These are phyloP conservation scores for Wickerhamomyces sydowiorum DNA, from an alignment of 805 yeast species.

Conservation along the genomic window DNA sequence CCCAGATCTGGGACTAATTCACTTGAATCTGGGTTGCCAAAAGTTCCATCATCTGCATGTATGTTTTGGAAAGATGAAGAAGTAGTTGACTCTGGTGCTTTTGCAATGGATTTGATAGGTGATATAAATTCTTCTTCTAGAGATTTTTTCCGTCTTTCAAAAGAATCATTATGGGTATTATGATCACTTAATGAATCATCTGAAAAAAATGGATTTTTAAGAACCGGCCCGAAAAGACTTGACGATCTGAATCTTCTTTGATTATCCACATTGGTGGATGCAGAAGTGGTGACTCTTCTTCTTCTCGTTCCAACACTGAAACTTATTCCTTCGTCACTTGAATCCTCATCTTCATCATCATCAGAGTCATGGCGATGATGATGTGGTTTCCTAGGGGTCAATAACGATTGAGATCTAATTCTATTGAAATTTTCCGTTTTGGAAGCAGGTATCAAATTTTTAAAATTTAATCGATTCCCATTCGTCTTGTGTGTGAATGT, in stretches of 20 bases:
- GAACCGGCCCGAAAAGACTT: slow-evolving; percentile 20
- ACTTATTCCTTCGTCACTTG: slow-evolving; percentile 22
- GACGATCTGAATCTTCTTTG: slow-evolving; percentile 21
- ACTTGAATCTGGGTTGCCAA: background rate
- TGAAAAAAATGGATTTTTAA: slow-evolving; percentile 18
- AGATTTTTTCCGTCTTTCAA: background rate
- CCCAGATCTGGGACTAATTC: slow-evolving; percentile 18
- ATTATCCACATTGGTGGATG: slow-evolving; percentile 2
- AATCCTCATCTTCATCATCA: slow-evolving; percentile 9
- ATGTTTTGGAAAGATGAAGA: slow-evolving; percentile 15
- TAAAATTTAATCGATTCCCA: slow-evolving; percentile 15
- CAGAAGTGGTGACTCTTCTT: slow-evolving; percentile 1
- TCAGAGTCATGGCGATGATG: background rate
- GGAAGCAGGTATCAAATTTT: slow-evolving; percentile 10
- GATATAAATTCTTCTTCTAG: slow-evolving; percentile 9
- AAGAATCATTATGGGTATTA: background rate
- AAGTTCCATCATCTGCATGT: slow-evolving; percentile 21
- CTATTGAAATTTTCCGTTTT: slow-evolving; percentile 10
- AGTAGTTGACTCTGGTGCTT: background rate
- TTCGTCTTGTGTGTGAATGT: slow-evolving; percentile 11
- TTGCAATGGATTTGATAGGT: slow-evolving; percentile 1
- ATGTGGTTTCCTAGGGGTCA: slow-evolving; percentile 8
- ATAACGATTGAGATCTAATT: slow-evolving; percentile 18
- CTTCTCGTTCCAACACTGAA: slow-evolving; percentile 16
- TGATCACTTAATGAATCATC: slow-evolving; percentile 1